A percentile compares a stretch with the other conserved stretches of the same genome.
These are phyloP conservation scores for Theileria orientalis DNA, from an alignment of 169 alveolate species.

Conservation along the genomic window DNA sequence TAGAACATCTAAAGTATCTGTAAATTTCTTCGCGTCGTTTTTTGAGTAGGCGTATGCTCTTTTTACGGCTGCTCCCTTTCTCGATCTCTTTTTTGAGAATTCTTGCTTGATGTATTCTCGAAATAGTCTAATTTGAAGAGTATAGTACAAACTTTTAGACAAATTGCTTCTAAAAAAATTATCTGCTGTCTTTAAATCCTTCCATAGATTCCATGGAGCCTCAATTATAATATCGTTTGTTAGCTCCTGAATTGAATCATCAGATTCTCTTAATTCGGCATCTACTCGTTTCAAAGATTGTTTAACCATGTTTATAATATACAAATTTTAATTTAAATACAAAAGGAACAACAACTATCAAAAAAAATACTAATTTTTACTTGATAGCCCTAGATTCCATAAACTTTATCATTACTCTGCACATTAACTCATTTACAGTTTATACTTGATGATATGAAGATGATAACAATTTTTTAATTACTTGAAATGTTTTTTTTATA, in stretches of 20 bases:
- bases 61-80: conserved; percentile 51
- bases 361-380: no score
- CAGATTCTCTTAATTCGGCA: no score
- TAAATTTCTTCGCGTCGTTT: conserved; percentile 30
- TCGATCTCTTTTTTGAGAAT: conserved; percentile 41
- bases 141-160: conserved; percentile 20
- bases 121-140: conserved; percentile 24
- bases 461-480: no score
- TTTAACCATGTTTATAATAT: no score
- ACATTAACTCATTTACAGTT: no score
- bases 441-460: no score
- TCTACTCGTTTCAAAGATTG: no score
- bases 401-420: not conserved
- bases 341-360: not conserved
- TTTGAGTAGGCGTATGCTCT: conserved; percentile 43
- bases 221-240: conserved; percentile 18
- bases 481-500: not conserved
- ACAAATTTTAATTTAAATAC: not conserved
- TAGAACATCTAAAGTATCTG: conserved; percentile 10
- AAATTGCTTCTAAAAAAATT: conserved; percentile 18
- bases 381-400: not conserved
- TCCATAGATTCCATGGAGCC: conserved; percentile 52
- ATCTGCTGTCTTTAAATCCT: conserved; percentile 15
- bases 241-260: not conserved
- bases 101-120: conserved; percentile 25